Conservation (phyloP, 169 alveolate genomes). For the Miamiensis avidus region DNA sequence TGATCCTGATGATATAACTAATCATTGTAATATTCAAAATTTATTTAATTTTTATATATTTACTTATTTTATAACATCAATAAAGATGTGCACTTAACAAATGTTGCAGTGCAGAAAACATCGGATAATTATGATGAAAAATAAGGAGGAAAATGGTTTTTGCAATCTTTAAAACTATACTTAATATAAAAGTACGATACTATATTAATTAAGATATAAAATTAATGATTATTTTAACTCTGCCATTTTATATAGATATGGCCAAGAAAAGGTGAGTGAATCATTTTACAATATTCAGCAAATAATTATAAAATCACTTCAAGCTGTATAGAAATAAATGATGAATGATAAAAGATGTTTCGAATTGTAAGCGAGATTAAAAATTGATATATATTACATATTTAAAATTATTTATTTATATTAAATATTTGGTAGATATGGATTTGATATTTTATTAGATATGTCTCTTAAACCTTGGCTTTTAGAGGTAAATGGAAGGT, state of each 20-base stretch:
- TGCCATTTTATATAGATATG: conserved; percentile 49
- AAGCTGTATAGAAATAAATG: conserved; percentile 77
- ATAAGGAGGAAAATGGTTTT: conserved; percentile 86
- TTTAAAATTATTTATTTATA: too few relatives aligned
- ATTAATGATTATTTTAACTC: neutral
- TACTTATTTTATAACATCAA: conserved; percentile 1
- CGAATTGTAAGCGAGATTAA: conserved; percentile 38
- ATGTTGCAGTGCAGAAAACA: conserved; percentile 89
- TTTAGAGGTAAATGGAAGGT: conserved; percentile 92
- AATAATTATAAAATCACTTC: conserved; percentile 75
- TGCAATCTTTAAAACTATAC: conserved; percentile 39
- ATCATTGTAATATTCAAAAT: conserved; percentile 24
- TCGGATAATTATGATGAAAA: conserved; percentile 88
- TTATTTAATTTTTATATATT: neutral
- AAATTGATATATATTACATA: too few relatives aligned
- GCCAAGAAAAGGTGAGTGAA: conserved; percentile 80
- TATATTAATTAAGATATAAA: neutral
- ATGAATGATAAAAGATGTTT: conserved; percentile 72
- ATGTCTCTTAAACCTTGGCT: conserved; percentile 94
- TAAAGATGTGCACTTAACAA: conserved; percentile 87
- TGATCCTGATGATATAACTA: conserved; percentile 75
- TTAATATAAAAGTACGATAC: conserved; percentile 26
- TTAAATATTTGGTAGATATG: conserved; percentile 54
- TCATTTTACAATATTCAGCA: conserved; percentile 76
- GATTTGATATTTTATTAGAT: conserved; percentile 95